Base-by-base conservation (phyloP, 2,329 filamentous ascomycete genomes). In the Aspergillus pseudotamarii region DNA sequence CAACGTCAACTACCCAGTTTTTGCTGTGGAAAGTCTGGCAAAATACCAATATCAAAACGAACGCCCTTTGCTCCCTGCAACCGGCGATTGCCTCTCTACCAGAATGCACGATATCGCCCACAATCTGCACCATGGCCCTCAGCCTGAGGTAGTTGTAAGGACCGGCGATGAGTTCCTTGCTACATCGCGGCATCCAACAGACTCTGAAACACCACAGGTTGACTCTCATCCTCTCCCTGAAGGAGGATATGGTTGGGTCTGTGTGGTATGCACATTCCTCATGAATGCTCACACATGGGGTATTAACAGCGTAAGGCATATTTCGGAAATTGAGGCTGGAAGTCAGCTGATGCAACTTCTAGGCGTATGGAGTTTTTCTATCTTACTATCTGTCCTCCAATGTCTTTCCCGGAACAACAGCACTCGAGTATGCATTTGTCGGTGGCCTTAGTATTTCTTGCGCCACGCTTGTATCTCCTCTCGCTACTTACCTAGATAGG, bases 181-280 rank as follows among this genome's bases (percentile, higher is more conserved):
- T 38, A 19, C 6, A 19, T 38, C 36, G 2, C 16, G 5, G 11
- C 16, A 38, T 8, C 6, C 16, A 19, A 38, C 16, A 38, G 6
- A 9, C 14, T 19, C 36, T 4, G 14, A 38, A 38, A 38, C 36
- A 9, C 14, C 1, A 8, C 36, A 19, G 6, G 36, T 8, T 38
- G 36, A 38, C 36, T 19, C 36, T 19, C 36, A 4, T 12, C 16
- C 36, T 2, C 3, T 9, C 6, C 36, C 10, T 2, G 56, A 58
- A 32, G 56, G 56, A 14, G 56, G 56, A 16, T 58, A 58, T 58
- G 56, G 56, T 12, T 58, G 56, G 56, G 41, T 58, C 10, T 58
- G 56, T 14, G 56, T 58, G 10, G 56, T 45, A 16, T 46, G 41
- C 28, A 48, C 30, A 2, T 48, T 58, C 2, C 56, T 58, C 4